A percentile compares a stretch with the other conserved stretches of the same genome.
phyloP scores from a whole-genome alignment of 306 rosid genomes.

The Potentilla sterilis region DNA sequence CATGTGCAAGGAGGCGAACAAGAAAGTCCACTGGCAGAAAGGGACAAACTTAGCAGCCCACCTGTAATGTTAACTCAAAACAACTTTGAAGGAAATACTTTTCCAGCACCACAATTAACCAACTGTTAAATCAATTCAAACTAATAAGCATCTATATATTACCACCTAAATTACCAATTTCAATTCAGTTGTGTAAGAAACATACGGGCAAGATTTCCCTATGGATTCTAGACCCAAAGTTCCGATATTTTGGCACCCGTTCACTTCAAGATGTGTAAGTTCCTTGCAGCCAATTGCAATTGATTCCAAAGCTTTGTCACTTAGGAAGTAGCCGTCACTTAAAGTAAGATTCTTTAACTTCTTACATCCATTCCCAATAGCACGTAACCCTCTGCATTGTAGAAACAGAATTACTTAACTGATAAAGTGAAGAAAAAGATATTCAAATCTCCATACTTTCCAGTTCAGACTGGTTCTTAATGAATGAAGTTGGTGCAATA shows the following conservation, averaged over 20 bases:
- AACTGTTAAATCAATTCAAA: neutral
- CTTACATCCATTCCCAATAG: conserved; percentile 82
- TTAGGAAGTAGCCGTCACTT: conserved; percentile 84
- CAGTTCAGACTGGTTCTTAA: neutral
- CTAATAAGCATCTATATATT: conserved; percentile 3
- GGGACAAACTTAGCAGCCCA: too few relatives aligned
- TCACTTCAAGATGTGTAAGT: conserved; percentile 87
- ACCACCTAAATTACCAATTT: conserved; percentile 21
- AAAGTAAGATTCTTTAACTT: conserved; percentile 80
- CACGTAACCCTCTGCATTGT: conserved; percentile 64
- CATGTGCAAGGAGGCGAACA: too few relatives aligned
- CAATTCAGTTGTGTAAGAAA: conserved; percentile 30
- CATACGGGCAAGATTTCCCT: conserved; percentile 87
- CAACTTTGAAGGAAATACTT: neutral
- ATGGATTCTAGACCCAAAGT: conserved; percentile 72
- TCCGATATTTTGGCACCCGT: conserved; percentile 96
- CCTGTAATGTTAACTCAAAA: too few relatives aligned
- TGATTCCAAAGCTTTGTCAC: conserved; percentile 88
- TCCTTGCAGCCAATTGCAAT: conserved; percentile 89
- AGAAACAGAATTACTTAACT: conserved; percentile 6
- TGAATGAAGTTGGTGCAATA: neutral
- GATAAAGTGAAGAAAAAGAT: neutral
- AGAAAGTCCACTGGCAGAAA: too few relatives aligned
- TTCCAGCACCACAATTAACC: neutral
- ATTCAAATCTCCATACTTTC: neutral